Percentiles rank a stretch among this genome's conserved stretches.
These are phyloP conservation scores for Paramecium caudatum DNA, from an alignment of 73 alveolate species.

Conservation along the genomic window DNA sequence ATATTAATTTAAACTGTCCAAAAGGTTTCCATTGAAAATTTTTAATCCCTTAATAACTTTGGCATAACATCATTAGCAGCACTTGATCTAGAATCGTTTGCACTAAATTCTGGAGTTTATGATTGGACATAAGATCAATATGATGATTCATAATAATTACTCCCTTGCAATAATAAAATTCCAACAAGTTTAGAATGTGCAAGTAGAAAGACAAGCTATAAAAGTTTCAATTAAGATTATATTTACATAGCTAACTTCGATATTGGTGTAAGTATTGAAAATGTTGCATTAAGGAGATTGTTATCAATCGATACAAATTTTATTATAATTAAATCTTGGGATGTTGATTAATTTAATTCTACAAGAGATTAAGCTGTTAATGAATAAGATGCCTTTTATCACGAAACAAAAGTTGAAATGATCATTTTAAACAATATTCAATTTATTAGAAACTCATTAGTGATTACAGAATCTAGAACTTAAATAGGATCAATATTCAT, in stretches of 20 bases:
- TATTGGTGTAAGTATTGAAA: background rate
- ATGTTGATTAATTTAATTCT: slow-evolving; percentile 22
- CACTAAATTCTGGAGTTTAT: background rate
- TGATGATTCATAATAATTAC: background rate
- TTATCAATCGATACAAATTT: slow-evolving; percentile 27
- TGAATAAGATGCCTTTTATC: background rate
- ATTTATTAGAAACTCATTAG: slow-evolving; percentile 1
- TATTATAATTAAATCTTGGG: background rate
- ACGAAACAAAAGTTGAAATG: background rate
- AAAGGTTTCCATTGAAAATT: background rate
- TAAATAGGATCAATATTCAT: background rate
- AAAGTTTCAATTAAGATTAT: background rate
- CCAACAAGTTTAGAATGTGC: slow-evolving; percentile 38
- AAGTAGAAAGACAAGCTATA: background rate
- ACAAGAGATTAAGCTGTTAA: background rate
- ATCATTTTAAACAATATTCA: slow-evolving; percentile 11
- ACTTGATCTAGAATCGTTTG: background rate
- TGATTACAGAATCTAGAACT: background rate
- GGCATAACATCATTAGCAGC: background rate
- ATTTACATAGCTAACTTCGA: background rate
- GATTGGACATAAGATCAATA: slow-evolving; percentile 25
- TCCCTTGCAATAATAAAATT: background rate
- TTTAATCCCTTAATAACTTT: background rate
- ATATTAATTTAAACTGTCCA: background rate
- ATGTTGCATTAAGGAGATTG: background rate